These are phyloP conservation scores for Phytophthora uliginosa DNA, from an alignment of 352 stramenopile species.

Conservation along the genomic window DNA sequence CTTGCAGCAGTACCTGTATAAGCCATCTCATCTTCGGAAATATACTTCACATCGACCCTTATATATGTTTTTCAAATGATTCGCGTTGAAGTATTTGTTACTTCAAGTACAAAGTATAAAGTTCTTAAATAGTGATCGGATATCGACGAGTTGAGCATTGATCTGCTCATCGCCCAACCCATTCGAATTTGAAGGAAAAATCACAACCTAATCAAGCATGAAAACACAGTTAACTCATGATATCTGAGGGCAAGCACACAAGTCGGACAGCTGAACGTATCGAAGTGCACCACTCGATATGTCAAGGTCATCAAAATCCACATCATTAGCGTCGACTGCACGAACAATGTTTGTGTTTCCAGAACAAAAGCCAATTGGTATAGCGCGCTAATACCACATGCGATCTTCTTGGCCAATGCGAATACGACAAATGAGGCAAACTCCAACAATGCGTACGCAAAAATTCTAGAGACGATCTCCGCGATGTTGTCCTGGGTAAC, in stretches of 20 bases:
- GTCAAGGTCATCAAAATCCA: conserved; percentile 36
- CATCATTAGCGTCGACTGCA: conserved; percentile 38
- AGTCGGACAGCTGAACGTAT: conserved; percentile 15
- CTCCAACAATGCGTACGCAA: conserved; percentile 38
- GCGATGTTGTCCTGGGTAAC: conserved; percentile 12
- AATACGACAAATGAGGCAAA: conserved; percentile 37
- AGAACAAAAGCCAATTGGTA: conserved; percentile 49
- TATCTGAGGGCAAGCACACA: background rate
- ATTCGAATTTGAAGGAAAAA: conserved; percentile 28
- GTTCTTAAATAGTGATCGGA: no score
- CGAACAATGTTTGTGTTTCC: conserved; percentile 36
- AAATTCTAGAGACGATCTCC: conserved; percentile 14
- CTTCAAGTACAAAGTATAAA: background rate
- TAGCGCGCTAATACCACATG: conserved; percentile 25
- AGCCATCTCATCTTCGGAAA: no score
- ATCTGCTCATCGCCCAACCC: conserved; percentile 1
- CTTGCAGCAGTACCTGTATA: no score
- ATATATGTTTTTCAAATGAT: no score
- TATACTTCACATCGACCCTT: no score
- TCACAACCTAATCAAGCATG: conserved; percentile 18
- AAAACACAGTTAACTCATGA: background rate
- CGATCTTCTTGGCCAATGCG: conserved; percentile 7
- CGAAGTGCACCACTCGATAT: conserved; percentile 38
- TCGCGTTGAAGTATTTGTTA: background rate
- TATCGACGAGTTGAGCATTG: no score